Evolutionary conservation across 1,139 yeast species (phyloP), one percentile per base, ranked within the genome.

Genomic region (Waltiozyma sp.): DNA sequence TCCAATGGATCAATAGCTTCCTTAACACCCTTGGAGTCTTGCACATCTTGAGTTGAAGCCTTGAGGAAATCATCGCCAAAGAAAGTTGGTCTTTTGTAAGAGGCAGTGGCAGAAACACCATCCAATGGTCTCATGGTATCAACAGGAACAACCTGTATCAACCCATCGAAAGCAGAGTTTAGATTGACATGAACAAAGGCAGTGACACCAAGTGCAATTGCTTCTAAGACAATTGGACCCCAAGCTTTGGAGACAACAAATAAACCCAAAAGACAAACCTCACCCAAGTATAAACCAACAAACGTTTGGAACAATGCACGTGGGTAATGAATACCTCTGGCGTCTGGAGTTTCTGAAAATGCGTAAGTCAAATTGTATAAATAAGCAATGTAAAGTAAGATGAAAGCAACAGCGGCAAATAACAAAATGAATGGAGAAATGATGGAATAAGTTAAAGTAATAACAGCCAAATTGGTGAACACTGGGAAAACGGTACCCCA

Each of bases 401-500:
- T 66, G 64, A 84, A 87, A 0, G 88, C 81, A 49, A 75, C 68
- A 13, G 77, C 69, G 1, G 88, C 76, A 58, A 91, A 89, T 7
- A 77, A 68, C 51, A 91, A 65, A 48, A 81, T 72, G 43, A 81
- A 60, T 40, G 97, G 97, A 2, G 96, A 73, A 56, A 89, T 86
- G 47, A 88, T 72, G 3, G 95, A 68, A 62, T 86, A 91, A 8
- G 89, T 77, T 49, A 89, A 68, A 39, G 82, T 67, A 50, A 91
- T 86, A 47, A 87, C 85, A 2, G 85, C 84, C 69, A 89, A 75
- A 60, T 82, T 79, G 40, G 95, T 80, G 65, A 82, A 87, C 9
- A 78, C 69, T 6, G 96, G 96, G 72, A 84, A 89, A 2, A 79
- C 69, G 1, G 95, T 84, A 48, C 98, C 98, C 94, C 95, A 91